These are phyloP conservation scores for Zea mays DNA, from an alignment of 176 grass and related monocot genomes.

Conservation along the genomic window Zm-B73-REFERENCE-NAM-5.0 NC_050100.1:4546501-4547000, in stretches of 20 bases:
- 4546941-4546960: neutral
- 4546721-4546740: neutral
- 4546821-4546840: neutral
- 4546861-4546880: slow-evolving; percentile 4
- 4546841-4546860: neutral
- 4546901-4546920: neutral
- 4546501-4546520: slow-evolving; percentile 96
- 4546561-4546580: slow-evolving; percentile 96
- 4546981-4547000: too few species aligned
- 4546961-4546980: too few species aligned
- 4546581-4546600: slow-evolving; percentile 86
- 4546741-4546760: neutral
- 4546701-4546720: neutral
- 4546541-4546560: slow-evolving; percentile 80
- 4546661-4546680: slow-evolving; percentile 18
- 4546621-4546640: slow-evolving; percentile 62
- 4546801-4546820: neutral
- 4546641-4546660: slow-evolving; percentile 53
- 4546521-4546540: slow-evolving; percentile 97
- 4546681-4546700: slow-evolving; percentile 30
- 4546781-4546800: neutral
- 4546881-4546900: neutral
- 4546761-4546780: neutral
- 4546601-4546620: slow-evolving; percentile 89
- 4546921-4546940: slow-evolving; percentile 14